A percentile compares a stretch with the other conserved stretches of the same genome.
Conservation (phyloP, 2,329 filamentous ascomycete species). For the Colletotrichum limetticola region DNA sequence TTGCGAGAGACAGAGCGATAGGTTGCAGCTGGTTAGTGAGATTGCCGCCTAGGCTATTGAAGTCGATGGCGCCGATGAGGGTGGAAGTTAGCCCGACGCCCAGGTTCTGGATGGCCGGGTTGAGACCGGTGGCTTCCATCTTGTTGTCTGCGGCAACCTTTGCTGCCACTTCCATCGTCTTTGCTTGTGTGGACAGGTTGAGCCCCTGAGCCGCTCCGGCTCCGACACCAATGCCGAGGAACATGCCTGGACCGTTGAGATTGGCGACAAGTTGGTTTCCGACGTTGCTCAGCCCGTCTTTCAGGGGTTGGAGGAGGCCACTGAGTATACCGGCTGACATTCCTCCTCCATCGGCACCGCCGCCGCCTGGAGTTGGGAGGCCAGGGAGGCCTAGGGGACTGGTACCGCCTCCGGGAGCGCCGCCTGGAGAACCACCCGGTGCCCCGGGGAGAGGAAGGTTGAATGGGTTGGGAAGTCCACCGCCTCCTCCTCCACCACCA, state of each 20-base stretch:
- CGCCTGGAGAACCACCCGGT: neutral
- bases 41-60: conserved; percentile 32
- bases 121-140: conserved; percentile 43
- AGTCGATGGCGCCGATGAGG: conserved; percentile 40
- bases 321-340: conserved; percentile 15
- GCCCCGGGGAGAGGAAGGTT: conserved; percentile 4
- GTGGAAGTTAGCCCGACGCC: conserved; percentile 43
- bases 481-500: neutral
- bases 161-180: conserved; percentile 31
- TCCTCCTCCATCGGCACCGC: neutral
- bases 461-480: neutral
- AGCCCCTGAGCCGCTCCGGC: conserved; percentile 40
- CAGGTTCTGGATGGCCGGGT: conserved; percentile 43
- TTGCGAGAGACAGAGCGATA: conserved; percentile 38
- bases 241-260: conserved; percentile 35
- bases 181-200: conserved; percentile 34
- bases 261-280: conserved; percentile 26
- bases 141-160: conserved; percentile 42
- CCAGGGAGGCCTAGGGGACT: neutral
- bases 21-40: conserved; percentile 33
- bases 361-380: conserved; percentile 9
- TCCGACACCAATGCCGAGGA: conserved; percentile 41
- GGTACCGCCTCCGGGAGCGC: neutral
- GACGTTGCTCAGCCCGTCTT: conserved; percentile 29
- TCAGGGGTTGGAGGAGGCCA: conserved; percentile 27